These are phyloP conservation scores for Lactarius deliciosus DNA, from an alignment of 768 basidiomycete species.

Conservation along the genomic window DNA sequence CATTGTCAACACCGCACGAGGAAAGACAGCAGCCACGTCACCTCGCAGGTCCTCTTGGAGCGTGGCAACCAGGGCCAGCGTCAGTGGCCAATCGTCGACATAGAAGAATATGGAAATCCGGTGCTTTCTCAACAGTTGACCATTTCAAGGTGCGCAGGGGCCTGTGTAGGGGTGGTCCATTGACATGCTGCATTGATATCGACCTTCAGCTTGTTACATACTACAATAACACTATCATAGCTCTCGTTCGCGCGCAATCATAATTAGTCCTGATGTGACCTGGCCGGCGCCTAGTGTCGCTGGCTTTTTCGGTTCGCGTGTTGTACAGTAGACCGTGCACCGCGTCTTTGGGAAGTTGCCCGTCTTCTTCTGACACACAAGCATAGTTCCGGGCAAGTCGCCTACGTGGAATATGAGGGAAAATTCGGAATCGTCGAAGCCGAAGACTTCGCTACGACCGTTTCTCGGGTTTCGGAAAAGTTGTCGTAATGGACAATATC, in stretches of 20 bases:
- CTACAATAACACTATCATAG: neutral
- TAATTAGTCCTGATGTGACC: no score
- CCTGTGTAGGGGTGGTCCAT: no score
- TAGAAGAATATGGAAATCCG: neutral
- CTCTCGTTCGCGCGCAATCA: neutral
- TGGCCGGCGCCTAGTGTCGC: no score
- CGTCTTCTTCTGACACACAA: neutral
- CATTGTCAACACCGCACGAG: neutral
- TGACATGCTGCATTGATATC: no score
- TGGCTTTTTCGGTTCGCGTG: no score
- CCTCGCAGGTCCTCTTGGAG: neutral
- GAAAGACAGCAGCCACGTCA: neutral
- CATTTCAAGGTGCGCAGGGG: neutral
- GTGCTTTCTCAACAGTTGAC: neutral
- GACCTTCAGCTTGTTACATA: neutral
- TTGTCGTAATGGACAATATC: neutral
- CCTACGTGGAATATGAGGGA: constrained; percentile 5
- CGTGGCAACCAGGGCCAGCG: neutral
- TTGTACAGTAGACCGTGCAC: neutral
- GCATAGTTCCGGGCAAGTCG: neutral
- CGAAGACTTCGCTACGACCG: constrained; percentile 3
- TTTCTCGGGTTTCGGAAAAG: neutral
- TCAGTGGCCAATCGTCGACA: neutral
- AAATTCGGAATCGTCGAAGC: constrained; percentile 12
- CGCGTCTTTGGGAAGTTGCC: neutral